Evolutionary conservation across 495 filamentous ascomycete genomes (phyloP).

Genomic region (Xeromyces bisporus): DNA sequence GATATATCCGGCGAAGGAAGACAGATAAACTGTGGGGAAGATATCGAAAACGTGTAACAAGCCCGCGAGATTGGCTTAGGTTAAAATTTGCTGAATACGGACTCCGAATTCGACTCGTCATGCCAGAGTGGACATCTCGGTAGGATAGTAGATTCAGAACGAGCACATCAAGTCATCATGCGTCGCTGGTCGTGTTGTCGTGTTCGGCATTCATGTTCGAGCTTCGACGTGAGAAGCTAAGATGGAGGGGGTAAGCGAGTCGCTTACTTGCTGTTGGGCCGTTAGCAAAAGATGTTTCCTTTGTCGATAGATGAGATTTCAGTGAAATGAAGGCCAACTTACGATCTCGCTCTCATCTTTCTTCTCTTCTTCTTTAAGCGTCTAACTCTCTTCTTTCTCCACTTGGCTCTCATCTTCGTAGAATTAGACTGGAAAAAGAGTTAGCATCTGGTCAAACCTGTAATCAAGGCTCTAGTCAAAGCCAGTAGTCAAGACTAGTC

Average conservation of each 20-base stretch:
- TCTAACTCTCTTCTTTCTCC: conserved; percentile 98
- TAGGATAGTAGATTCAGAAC: conserved; percentile 22
- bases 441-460: too few relatives aligned
- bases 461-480: too few relatives aligned
- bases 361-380: conserved; percentile 97
- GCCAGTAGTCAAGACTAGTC: too few relatives aligned
- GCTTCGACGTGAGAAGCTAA: conserved; percentile 32
- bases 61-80: conserved; percentile 15
- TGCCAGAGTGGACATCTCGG: too few relatives aligned
- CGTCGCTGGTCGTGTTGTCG: conserved; percentile 25
- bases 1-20: too few relatives aligned
- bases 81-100: conserved; percentile 11
- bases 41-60: conserved; percentile 10
- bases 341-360: conserved; percentile 94
- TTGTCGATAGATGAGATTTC: too few relatives aligned
- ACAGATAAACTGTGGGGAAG: too few relatives aligned
- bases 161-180: conserved; percentile 15
- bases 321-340: conserved; percentile 21
- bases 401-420: conserved; percentile 94
- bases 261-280: conserved; percentile 51
- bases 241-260: conserved; percentile 39
- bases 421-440: conserved; percentile 14
- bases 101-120: conserved; percentile 25
- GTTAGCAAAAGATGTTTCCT: too few relatives aligned
- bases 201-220: conserved; percentile 32